Evolutionary conservation across 2,329 filamentous ascomycete species (phyloP), one percentile per base, ranked within the genome.

Genomic region (Ophiostoma australiae): DNA sequence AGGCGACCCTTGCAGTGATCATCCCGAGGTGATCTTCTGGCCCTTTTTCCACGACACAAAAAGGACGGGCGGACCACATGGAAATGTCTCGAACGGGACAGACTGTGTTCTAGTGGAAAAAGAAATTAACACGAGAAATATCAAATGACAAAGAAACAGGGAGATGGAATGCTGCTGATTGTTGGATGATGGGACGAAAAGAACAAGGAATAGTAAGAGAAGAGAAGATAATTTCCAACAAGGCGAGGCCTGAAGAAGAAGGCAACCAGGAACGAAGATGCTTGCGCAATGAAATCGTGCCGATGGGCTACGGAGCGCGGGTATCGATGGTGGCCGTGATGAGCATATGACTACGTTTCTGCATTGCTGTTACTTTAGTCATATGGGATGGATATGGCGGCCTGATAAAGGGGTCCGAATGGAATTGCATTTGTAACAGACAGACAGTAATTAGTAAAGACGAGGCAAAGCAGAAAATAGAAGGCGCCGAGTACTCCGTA

Each of bases 401-500:
- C 4, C 52, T 48, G 7, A 31, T 31, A 58, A 23, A 27, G 10
- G 52, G 52, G 52, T 13, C 52, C 8, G 52, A 11, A 58, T 58
- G 11, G 7, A 27, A 4, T 23, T 58, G 11, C 8, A 55, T n/a
- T n/a, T n/a, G n/a, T n/a, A n/a, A n/a, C n/a, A n/a, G n/a, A n/a
- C n/a, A n/a, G n/a, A n/a, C n/a, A n/a, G n/a, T n/a, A n/a, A n/a
- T n/a, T n/a, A n/a, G n/a, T n/a, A n/a, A 1, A 39, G 37, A 27
- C 20, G 55, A 52, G 20, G 55, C 41, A 67, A 58, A 17, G 66
- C 70, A 71, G 65, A 68, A 70, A 68, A 55, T 52, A 66, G 67
- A 69, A 71, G 67, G 58, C 39, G 67, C 39, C 44, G 44, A 17
- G 55, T 27, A 31, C 27, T 31, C 27, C 27, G 27, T 31, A 69